Base-by-base conservation (phyloP, 257 asterid genomes). In the Echites panduratus region DNA sequence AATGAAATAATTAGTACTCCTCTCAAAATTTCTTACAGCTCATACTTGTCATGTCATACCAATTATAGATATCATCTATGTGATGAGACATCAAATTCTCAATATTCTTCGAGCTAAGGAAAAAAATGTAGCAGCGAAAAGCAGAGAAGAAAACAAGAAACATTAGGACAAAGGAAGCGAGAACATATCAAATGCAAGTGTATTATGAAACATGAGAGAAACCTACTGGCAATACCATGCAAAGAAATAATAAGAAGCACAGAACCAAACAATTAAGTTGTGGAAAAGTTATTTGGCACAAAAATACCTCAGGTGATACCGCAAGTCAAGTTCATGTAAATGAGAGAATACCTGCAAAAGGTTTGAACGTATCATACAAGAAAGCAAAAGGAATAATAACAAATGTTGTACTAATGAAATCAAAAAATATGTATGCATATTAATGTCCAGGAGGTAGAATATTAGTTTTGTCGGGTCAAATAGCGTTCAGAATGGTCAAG, bases 271-370 rank as follows among this genome's bases (percentile, higher is more conserved):
- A 70, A 65, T 43, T 16, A 50, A 58, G 50, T 43, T 10, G 22
- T 48, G 27, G 22, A 12, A 44, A 50, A 11, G 61, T 48, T 27
- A 47, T 44, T 73, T 44, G 10, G 9, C 57, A 47, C 47, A 27
- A 82, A 32, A 77, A 72, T 89, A 94, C 99, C 99, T 94, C 29
- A 94, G 97, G 80, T 94, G 99, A 83, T 89, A 94, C 53, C 84
- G 87, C 49, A 94, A 81, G 82, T 94, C 99, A 41, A 94, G 98
- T 79, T 91, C 96, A 73, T 94, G 99, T 82, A 94, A 82, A 88
- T 94, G 99, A 41, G 93, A 87, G 83, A 94, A 94, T 40, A 94
- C 99, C 99, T 94, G 95, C 84, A 86, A 62, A 63, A 68, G 52
- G 76, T 52, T 72, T 59, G 27, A 73, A 61, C 32, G 35, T 73